Percentiles rank a stretch among this genome's conserved stretches.
Conservation (phyloP, 2,329 filamentous ascomycete species). For the Aureobasidium sp. region DNA sequence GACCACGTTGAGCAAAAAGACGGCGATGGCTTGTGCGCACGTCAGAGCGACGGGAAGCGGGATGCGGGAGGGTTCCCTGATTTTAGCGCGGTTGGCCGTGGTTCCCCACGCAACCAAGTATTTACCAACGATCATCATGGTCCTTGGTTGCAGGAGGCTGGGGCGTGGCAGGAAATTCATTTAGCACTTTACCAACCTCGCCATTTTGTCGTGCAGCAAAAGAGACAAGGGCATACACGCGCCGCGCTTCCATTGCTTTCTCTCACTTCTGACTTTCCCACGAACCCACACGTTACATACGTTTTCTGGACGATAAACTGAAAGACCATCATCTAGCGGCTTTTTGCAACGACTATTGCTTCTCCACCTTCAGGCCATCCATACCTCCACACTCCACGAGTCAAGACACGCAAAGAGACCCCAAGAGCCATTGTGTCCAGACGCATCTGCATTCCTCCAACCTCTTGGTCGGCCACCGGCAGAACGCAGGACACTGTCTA, state of each 20-base stretch:
- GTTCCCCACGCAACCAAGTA: slow-evolving; percentile 3
- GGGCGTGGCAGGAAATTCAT: slow-evolving; percentile 6
- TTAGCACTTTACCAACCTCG: slow-evolving; percentile 6
- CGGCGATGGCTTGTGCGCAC: slow-evolving; percentile 3
- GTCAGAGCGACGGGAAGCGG: slow-evolving; percentile 1
- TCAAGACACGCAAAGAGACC: neutral
- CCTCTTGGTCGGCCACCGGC: neutral
- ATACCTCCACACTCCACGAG: slow-evolving; percentile 5
- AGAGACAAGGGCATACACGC: slow-evolving; percentile 1
- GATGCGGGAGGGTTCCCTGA: neutral
- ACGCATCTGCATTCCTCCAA: neutral
- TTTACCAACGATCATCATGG: slow-evolving; percentile 9
- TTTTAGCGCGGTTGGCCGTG: neutral
- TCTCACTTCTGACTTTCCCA: slow-evolving; percentile 1
- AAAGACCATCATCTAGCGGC: neutral
- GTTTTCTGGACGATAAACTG: neutral
- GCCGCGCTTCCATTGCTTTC: neutral
- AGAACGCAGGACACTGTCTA: neutral
- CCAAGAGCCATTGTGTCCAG: neutral
- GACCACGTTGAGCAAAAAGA: neutral
- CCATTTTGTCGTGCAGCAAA: neutral
- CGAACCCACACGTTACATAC: neutral
- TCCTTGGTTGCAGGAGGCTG: neutral
- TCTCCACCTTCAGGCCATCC: neutral
- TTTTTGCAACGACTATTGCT: neutral